Conservation (phyloP, 2,329 filamentous ascomycete genomes). For the Cladophialophora carrionii region DNA sequence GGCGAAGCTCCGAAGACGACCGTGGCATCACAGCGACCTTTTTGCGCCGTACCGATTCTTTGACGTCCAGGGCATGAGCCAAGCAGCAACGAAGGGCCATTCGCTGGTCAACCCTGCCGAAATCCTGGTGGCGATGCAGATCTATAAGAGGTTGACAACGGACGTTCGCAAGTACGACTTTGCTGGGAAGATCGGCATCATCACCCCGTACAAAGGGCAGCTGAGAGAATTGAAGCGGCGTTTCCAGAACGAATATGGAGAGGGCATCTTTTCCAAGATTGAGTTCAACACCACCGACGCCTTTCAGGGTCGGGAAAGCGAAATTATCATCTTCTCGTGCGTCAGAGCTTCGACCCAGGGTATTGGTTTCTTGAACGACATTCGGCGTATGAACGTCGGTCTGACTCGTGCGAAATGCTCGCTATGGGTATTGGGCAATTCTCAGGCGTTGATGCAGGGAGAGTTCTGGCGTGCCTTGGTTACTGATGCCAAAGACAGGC, state of each 20-base stretch:
- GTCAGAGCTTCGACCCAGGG: constrained; percentile 90
- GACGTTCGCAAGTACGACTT: constrained; percentile 74
- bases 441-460: constrained; percentile 79
- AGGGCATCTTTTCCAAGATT: constrained; percentile 73
- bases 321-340: constrained; percentile 98
- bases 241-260: constrained; percentile 74
- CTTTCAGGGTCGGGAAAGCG: constrained; percentile 94
- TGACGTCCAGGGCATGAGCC: constrained; percentile 86
- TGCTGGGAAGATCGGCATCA: constrained; percentile 86
- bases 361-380: constrained; percentile 97
- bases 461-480: constrained; percentile 90
- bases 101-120: constrained; percentile 90
- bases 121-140: constrained; percentile 78
- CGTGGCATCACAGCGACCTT: constrained; percentile 82
- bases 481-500: constrained; percentile 73
- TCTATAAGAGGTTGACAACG: constrained; percentile 76
- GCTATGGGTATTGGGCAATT: constrained; percentile 94
- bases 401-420: constrained; percentile 95
- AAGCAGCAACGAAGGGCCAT: constrained; percentile 77
- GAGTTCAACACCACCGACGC: constrained; percentile 99
- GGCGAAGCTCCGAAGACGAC: constrained; percentile 71
- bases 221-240: constrained; percentile 75
- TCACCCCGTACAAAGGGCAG: constrained; percentile 97
- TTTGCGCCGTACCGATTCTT: constrained; percentile 97
- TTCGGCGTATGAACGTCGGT: constrained; percentile 98